phyloP scores from a whole-genome alignment of 2,329 filamentous ascomycete genomes.

The Pseudocercospora crystallina region DNA sequence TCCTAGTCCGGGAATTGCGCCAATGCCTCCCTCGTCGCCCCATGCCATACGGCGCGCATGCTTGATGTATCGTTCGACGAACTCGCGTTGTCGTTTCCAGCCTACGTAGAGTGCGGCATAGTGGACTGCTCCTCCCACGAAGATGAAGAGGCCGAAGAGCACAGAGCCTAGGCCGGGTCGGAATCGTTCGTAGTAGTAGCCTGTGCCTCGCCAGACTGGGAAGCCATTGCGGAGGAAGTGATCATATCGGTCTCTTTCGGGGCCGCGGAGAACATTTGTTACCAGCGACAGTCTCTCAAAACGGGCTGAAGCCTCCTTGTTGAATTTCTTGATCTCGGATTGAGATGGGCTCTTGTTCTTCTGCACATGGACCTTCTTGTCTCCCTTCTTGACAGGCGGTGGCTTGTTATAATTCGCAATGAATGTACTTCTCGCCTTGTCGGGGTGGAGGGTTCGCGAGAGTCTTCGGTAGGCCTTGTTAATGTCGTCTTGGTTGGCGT shows the following conservation, averaged over 20 bases:
- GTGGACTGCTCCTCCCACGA: constrained; percentile 80
- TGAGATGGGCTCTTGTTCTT: constrained; percentile 71
- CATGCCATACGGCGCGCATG: constrained; percentile 86
- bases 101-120: constrained; percentile 81
- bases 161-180: constrained; percentile 87
- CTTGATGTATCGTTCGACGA: constrained; percentile 86
- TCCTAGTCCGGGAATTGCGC: constrained; percentile 67
- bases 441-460: constrained; percentile 79
- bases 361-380: constrained; percentile 62
- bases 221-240: constrained; percentile 93
- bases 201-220: constrained; percentile 92
- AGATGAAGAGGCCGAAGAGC: constrained; percentile 74
- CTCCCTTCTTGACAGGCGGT: constrained; percentile 38
- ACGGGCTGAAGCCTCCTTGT: constrained; percentile 78
- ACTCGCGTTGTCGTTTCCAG: constrained; percentile 88
- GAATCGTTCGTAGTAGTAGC: constrained; percentile 96
- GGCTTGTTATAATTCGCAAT: constrained; percentile 65
- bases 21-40: constrained; percentile 73
- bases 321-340: constrained; percentile 71
- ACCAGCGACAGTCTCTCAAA: constrained; percentile 84
- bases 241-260: constrained; percentile 83
- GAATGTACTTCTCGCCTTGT: constrained; percentile 89
- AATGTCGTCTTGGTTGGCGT: constrained; percentile 81
- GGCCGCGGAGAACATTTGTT: constrained; percentile 78
- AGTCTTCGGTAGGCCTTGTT: constrained; percentile 92